Evolutionary conservation across 2,329 filamentous ascomycete species (phyloP), one percentile per base, ranked within the genome.

Genomic region (Nigrograna mackinnonii): DNA sequence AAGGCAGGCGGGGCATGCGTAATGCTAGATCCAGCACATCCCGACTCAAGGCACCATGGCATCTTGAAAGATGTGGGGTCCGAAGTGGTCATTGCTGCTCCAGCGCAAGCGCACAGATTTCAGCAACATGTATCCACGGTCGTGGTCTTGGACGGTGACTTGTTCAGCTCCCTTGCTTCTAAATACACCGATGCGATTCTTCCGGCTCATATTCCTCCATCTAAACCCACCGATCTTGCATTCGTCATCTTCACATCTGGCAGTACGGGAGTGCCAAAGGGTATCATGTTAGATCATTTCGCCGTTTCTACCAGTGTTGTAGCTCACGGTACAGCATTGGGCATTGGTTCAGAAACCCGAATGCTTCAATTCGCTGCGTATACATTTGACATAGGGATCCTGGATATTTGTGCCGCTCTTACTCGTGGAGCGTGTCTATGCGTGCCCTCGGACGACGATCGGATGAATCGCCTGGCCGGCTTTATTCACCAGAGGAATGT

Each of bases 161-260:
- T 43, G 3, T 26, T 50, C 16, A 26, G 31, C 14, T 30, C 35
- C 6, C 39, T 47, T 35, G n/a, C n/a, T n/a, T n/a, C n/a, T n/a
- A n/a, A n/a, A n/a, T n/a, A n/a, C n/a, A 22, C 34, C 6, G 35
- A 35, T 2, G 37, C 11, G 33, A 24, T 31, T 18, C 12, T 17
- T 17, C 36, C 11, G 33, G 21, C 35, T 18, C 12, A 16, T 17
- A 37, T 48, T 16, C 45, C 41, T 31, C 4, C 13, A 20, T 41
- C 41, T 39, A 41, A 41, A 24, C 32, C 43, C n/a, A n/a, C n/a
- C n/a, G n/a, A 12, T 17, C 7, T 19, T n/a, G 21, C 21, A 11
- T 85, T 81, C 50, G 71, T 83, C 5, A 75, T 86, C 6, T 79
- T 84, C 46, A 77, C 75, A 1, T 72, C 71, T 24, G 50, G 54